Conservation (phyloP, 345 rosid genomes). For the Sonneratia caseolaris region DNA sequence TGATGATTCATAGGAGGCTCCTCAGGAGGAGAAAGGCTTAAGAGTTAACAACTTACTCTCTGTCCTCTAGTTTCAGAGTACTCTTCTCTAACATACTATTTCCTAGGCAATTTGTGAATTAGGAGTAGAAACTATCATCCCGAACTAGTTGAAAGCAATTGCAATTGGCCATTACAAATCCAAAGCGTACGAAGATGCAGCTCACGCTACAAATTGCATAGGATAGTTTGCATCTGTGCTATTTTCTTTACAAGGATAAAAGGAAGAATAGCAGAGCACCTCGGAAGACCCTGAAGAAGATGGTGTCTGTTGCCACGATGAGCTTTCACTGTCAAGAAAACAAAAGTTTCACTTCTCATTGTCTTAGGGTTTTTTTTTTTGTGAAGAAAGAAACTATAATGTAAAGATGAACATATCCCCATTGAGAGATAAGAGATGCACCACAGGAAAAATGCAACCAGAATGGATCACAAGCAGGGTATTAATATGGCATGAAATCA, state of each 20-base stretch:
- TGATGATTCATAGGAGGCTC: neutral
- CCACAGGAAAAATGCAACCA: neutral
- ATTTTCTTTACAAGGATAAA: neutral
- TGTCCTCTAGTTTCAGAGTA: neutral
- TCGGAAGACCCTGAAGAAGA: conserved; percentile 34
- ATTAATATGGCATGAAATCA: neutral
- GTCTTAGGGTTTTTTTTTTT: neutral
- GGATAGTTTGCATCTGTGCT: neutral
- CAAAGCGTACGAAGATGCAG: neutral
- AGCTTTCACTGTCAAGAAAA: conserved; percentile 23
- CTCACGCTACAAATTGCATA: neutral
- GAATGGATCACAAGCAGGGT: neutral
- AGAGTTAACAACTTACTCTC: neutral
- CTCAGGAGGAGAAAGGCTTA: neutral
- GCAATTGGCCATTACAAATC: neutral
- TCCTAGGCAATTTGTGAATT: neutral
- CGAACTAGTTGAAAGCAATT: neutral
- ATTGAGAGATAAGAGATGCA: too few relatives aligned
- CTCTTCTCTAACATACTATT: neutral
- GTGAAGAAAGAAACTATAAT: neutral
- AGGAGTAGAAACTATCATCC: neutral
- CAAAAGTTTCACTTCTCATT: neutral
- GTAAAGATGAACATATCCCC: too few relatives aligned
- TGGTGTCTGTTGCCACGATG: conserved; percentile 28
- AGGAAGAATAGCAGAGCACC: conserved; percentile 22